Evolutionary conservation across 257 asterid genomes (phyloP).

Genomic region (Cynanchum wilfordii): DNA sequence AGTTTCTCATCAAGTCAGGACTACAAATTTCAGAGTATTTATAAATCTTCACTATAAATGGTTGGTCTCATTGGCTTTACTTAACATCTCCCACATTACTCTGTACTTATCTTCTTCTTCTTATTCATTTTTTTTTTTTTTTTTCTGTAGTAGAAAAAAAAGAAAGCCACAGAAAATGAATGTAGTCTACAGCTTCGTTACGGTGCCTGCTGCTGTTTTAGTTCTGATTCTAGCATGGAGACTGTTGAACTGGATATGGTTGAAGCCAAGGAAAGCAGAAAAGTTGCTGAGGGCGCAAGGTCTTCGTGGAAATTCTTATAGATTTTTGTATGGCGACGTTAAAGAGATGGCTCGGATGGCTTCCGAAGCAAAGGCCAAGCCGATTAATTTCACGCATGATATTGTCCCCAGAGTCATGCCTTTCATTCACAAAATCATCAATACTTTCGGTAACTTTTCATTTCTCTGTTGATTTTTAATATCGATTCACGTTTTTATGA

Average conservation of each 20-base stretch:
- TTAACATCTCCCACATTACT: too few species aligned
- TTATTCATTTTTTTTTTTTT: too few species aligned
- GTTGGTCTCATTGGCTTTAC: too few species aligned
- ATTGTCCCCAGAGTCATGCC: constrained; percentile 23
- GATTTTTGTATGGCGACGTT: constrained; percentile 23
- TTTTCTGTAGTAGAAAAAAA: neutral
- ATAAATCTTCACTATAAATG: too few species aligned
- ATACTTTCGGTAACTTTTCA: constrained; percentile 18
- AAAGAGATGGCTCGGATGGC: constrained; percentile 18
- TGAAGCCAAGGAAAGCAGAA: constrained; percentile 30
- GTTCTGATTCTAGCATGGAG: constrained; percentile 17
- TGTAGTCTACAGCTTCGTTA: neutral
- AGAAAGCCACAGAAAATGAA: neutral
- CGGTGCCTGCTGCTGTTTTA: neutral
- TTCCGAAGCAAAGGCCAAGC: constrained; percentile 22
- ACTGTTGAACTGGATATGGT: constrained; percentile 26
- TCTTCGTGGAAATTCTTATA: constrained; percentile 26
- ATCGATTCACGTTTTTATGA: too few species aligned
- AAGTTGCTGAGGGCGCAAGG: constrained; percentile 25
- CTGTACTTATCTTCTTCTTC: neutral
- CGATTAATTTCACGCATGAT: constrained; percentile 19
- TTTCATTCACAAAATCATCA: constrained; percentile 19
- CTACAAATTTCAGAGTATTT: too few species aligned
- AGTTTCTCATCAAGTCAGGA: too few species aligned
- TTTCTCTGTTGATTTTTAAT: neutral